Base-by-base conservation (phyloP, 371 early-diverging fungal genomes). In the Conidiobolus incongruus region DNA sequence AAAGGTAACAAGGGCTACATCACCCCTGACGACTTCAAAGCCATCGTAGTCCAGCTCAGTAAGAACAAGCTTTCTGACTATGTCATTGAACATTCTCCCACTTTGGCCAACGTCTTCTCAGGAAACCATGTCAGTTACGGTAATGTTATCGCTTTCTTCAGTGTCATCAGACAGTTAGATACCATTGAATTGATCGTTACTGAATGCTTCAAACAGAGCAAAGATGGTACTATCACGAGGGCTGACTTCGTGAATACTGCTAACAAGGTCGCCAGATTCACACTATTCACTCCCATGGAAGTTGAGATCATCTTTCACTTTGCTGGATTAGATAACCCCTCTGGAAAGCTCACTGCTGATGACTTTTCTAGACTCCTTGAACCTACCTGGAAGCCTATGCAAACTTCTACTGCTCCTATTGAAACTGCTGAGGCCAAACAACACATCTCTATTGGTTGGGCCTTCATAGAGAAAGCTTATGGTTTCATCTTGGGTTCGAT, bases 401-500 rank as follows among this genome's bases (percentile, higher is more conserved):
- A 22, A n/a, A 24, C 4, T 15, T 45, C 12, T 40, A 55, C 39
- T 34, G 38, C 44, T n/a, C 34, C 34, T 17, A 35, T 40, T 15
- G 36, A 31, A 44, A 21, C 47, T 21, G 43, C 46, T 34, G 35
- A 36, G 1, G 38, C 53, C 19, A 23, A 8, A 2, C 47, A 53
- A 38, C 52, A 59, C 35, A 47, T 49, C 17, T 52, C 63, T 28
- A 34, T 55, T 26, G 39, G 56, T 19, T 59, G 59, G 52, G 60
- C 56, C n/a, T 13, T 62, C 15, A 40, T 62, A 5, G 65, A 61
- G 28, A 61, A 60, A 35, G 54, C 57, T 16, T 67, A 82, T 51
- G 70, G 74, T 35, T 94, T 95, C 55, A 49, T 69, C 12, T 61
- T 91, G 15, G 96, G 91, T 21, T 75, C 91, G 1, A 68, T 94